Percentiles rank a stretch among this genome's conserved stretches.
Evolutionary conservation across 768 basidiomycete genomes (phyloP).

Genomic region (Amanita jacksonii): DNA sequence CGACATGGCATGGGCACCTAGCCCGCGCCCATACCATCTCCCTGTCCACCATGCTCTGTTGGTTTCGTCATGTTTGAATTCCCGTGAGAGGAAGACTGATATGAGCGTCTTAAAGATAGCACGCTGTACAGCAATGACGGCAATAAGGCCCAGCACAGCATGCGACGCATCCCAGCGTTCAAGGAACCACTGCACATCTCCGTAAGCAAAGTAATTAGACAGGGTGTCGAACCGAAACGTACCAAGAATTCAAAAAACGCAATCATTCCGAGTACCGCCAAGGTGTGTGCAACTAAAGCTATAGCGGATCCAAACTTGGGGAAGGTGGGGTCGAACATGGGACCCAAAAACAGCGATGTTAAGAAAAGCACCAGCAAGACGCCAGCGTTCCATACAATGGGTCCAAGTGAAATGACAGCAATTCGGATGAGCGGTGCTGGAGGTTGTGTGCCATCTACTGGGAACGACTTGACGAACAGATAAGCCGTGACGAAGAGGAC

Average conservation of each 20-base stretch:
- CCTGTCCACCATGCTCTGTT: conserved; percentile 99
- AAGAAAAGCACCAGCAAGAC: conserved; percentile 83
- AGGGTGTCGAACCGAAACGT: conserved; percentile 20
- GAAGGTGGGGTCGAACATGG: conserved; percentile 75
- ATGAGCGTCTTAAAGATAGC: conserved; percentile 92
- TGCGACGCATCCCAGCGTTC: conserved; percentile 89
- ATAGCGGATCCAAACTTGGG: conserved; percentile 89
- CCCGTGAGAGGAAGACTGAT: conserved; percentile 87
- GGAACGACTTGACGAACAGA: conserved; percentile 90
- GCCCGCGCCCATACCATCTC: conserved; percentile 90
- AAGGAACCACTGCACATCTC: conserved; percentile 85
- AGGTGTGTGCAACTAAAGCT: conserved; percentile 80
- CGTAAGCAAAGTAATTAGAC: conserved; percentile 16
- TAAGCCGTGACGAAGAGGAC: conserved; percentile 81
- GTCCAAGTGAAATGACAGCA: conserved; percentile 86
- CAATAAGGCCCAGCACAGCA: conserved; percentile 87
- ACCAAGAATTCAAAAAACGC: conserved; percentile 97
- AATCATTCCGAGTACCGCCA: conserved; percentile 79
- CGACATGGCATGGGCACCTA: conserved; percentile 88
- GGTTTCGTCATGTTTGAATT: conserved; percentile 99
- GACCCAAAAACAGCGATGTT: conserved; percentile 85
- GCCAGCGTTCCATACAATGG: conserved; percentile 92
- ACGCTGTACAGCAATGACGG: conserved; percentile 87
- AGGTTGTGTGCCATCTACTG: conserved; percentile 48
- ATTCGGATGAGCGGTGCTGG: conserved; percentile 89